These are phyloP conservation scores for Aspergillus sp. DNA, from an alignment of 2,329 filamentous ascomycete species.

Conservation along the genomic window DNA sequence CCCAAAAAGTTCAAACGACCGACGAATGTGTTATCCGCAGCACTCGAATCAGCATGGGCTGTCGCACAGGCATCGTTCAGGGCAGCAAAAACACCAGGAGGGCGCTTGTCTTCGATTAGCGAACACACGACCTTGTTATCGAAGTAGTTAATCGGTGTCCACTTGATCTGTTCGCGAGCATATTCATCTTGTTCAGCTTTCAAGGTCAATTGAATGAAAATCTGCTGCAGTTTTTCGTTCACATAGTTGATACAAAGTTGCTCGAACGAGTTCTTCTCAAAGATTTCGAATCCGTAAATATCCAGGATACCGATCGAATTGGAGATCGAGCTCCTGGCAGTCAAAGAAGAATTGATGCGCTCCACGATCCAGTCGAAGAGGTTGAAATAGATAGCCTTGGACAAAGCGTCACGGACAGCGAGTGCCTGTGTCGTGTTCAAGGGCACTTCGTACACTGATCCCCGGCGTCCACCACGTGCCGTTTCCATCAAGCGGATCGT, in stretches of 20 bases:
- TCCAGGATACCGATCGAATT: slow-evolving; percentile 95
- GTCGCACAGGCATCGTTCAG: slow-evolving; percentile 97
- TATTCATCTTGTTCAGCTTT: slow-evolving; percentile 99
- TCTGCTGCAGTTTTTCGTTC: slow-evolving; percentile 98
- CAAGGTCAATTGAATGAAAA: slow-evolving; percentile 94
- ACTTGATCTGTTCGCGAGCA: slow-evolving; percentile 88
- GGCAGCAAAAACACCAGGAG: slow-evolving; percentile 87
- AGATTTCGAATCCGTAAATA: slow-evolving; percentile 99
- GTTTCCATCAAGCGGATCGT: slow-evolving; percentile 81
- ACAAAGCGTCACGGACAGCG: slow-evolving; percentile 80
- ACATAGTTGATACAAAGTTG: slow-evolving; percentile 99
- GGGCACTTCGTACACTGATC: slow-evolving; percentile 65
- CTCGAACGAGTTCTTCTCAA: slow-evolving; percentile 98
- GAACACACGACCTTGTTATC: slow-evolving; percentile 99
- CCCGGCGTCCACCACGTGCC: slow-evolving; percentile 57
- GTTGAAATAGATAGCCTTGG: slow-evolving; percentile 96
- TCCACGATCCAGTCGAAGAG: slow-evolving; percentile 98
- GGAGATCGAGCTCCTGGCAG: slow-evolving; percentile 64
- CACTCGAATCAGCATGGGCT: slow-evolving; percentile 90
- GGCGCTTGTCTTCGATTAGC: slow-evolving; percentile 84
- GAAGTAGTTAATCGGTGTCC: slow-evolving; percentile 99
- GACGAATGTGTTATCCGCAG: slow-evolving; percentile 93
- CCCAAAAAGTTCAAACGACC: slow-evolving; percentile 85
- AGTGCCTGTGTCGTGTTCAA: slow-evolving; percentile 80
- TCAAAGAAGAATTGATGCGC: slow-evolving; percentile 80